Evolutionary conservation across 306 rosid genomes (phyloP), one percentile per base, ranked within the genome.

Genomic region (Corylus avellana): DNA sequence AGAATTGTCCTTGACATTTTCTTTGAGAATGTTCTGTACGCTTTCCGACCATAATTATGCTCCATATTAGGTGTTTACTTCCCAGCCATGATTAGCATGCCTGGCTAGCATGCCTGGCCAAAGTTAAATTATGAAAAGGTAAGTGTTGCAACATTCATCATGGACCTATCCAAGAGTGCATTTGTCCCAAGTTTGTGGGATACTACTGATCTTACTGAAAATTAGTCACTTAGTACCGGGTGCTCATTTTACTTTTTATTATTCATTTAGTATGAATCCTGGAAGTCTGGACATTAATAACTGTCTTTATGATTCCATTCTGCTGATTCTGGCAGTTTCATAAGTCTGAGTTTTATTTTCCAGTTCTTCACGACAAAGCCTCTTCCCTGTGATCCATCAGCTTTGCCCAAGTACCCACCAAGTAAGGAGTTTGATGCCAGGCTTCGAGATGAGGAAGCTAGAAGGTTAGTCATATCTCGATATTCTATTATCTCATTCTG

Each of bases 381-480:
- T 22, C 90, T 85, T 84, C 94, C 98, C 49, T 85, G 87, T 74
- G 87, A 89, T 81, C 98, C 97, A 48, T 90, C 88, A 63, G 67
- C 85, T 77, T 83, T 94, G 87, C 98, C 97, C 5, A 89, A 87
- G 80, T 90, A 90, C 76, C 93, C 94, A 61, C 97, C 98, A 0
- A 90, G 92, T 88, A 94, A 94, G 89, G 98, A 94, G 89, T 86
- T 92, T 74, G 93, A 90, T 90, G 91, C 83, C 72, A 90, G 87
- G 83, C 81, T 85, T 73, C 89, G 89, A 63, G 90, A 94, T 1
- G 94, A 90, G 85, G 95, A 91, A 85, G 83, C 88, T 57, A 88
- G 86, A 88, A 90, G 98, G 98, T 94, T 83, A 75, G 75, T 46
- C 50, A 75, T 78, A 81, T 78, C 42, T 50, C 9, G 10, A 69